Base-by-base conservation (phyloP, 805 yeast species). In the Hanseniaspora valbyensis region DNA sequence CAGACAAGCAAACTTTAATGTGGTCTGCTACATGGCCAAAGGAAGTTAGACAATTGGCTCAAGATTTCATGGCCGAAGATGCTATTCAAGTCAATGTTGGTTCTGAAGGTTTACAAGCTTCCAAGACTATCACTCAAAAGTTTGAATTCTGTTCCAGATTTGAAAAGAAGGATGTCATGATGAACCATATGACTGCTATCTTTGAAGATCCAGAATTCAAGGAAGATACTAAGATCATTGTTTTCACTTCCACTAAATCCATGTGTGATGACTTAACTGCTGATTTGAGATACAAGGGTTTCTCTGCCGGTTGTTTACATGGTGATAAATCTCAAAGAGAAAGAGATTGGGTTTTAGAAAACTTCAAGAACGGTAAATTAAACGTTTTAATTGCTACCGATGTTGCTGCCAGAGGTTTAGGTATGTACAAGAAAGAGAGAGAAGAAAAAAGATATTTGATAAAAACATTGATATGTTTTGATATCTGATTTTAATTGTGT, bases 21-120 rank as follows among this genome's bases (percentile, higher is more conserved):
- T 92, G 97, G 97, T 90, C 97, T 55, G 98, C 98, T 59, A 92
- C 98, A 52, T 92, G 98, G 98, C 98, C 98, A 62, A 90, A 89
- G 77, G 95, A 87, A 69, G 97, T 92, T 56, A 94, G 90, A 75
- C 75, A 80, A 59, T 76, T 92, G 65, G 94, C 96, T 58, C 77
- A 82, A 62, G 98, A 92, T 69, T 92, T 86, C 69, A 76, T 90
- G 66, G 19, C 40, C 16, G 70, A 77, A 52, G 95, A 92, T 66
- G 92, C 90, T 64, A 90, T 92, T 65, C 97, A 92, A 74, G 97
- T 92, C 58, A 90, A 85, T 63, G 73, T 92, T 67, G 98, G 98
- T 69, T 92, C 97, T 53, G 75, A 87, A 66, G 97, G 90, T 69
- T 77, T 92, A 61, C 73, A 96, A 62, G 98, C 98, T 55, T 87